Evolutionary conservation across 164 flowering plant species (phyloP), one percentile per base, ranked within the genome.

Genomic region (Aristolochia fimbriata): DNA sequence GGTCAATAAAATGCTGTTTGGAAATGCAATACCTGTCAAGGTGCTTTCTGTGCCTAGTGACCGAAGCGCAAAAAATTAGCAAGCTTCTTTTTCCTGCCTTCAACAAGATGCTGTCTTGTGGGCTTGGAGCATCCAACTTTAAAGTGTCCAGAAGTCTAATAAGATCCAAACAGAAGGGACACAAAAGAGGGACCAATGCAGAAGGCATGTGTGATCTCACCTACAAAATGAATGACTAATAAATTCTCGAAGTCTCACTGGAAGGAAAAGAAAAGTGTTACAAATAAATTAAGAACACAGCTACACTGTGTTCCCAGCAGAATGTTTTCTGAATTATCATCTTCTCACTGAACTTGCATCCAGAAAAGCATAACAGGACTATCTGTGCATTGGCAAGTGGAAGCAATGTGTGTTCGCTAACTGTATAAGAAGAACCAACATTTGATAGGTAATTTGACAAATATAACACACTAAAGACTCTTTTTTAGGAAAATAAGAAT

Each of bases 161-260:
- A 33, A 88, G 68, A 76, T 84, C 82, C 15, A 25, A 61, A 69
- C 85, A 82, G 70, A 86, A 65, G 20, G 79, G 69, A 69, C 79
- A 82, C 65, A 88, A 60, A 15, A 65, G 70, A 49, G 88, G 83
- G 49, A 61, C 77, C 60, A 88, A 64, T 61, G 84, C 71, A 67
- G 83, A 78, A 61, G 96, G 92, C 92, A 88, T 84, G 65, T 88
- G 72, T 2, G 96, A 84, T 33, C 81, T 82, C 70, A 85, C 87
- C 96, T 88, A 68, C 27, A 66, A 71, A 74, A 73, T 12, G 23
- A 70, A 59, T n/a, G 16, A 30, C 45, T 47, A 23, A 51, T 31
- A 41, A 45, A 62, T 59, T 46, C 60, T 65, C 17, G 63, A 27
- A 57, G 49, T 2, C 16, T 30, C 14, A 2, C 41, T 31, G 3